These are phyloP conservation scores for Heimioporus retisporus DNA, from an alignment of 1,284 basidiomycete species.

Conservation along the genomic window DNA sequence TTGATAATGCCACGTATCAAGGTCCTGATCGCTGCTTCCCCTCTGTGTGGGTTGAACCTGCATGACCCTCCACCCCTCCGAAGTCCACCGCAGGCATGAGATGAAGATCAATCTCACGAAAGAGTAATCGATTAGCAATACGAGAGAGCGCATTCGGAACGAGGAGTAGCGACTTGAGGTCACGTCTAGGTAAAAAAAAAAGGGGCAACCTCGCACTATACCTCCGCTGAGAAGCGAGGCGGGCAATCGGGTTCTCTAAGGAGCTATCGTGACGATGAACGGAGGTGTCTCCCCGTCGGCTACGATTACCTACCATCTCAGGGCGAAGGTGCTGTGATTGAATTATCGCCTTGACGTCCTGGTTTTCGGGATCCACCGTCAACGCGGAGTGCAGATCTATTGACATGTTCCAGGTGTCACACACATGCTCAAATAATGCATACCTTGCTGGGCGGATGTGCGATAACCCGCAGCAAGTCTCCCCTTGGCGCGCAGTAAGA, in stretches of 20 bases:
- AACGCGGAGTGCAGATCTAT: conserved; percentile 75
- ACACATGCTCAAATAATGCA: neutral
- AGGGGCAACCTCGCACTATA: conserved; percentile 78
- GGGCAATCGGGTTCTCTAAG: conserved; percentile 46
- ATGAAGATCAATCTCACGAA: conserved; percentile 71
- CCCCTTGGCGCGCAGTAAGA: conserved; percentile 70
- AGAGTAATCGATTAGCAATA: conserved; percentile 74
- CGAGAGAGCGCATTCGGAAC: conserved; percentile 75
- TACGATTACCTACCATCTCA: conserved; percentile 40
- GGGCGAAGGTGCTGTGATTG: conserved; percentile 49
- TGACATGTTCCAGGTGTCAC: conserved; percentile 20
- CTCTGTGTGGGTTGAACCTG: conserved; percentile 8
- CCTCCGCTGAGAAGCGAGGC: conserved; percentile 69
- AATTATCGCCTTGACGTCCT: conserved; percentile 70
- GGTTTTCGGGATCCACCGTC: conserved; percentile 71
- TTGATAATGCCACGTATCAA: conserved; percentile 64
- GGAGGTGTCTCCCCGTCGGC: neutral
- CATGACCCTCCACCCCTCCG: conserved; percentile 37
- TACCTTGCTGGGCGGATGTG: conserved; percentile 74
- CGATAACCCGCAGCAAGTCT: conserved; percentile 68
- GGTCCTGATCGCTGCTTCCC: conserved; percentile 34
- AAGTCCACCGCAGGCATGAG: conserved; percentile 42
- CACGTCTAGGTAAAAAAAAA: conserved; percentile 69
- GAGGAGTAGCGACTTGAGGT: conserved; percentile 71
- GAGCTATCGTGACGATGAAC: conserved; percentile 28